Evolutionary conservation across 2,329 filamentous ascomycete genomes (phyloP).

Genomic region (Monosporascus cannonballus): DNA sequence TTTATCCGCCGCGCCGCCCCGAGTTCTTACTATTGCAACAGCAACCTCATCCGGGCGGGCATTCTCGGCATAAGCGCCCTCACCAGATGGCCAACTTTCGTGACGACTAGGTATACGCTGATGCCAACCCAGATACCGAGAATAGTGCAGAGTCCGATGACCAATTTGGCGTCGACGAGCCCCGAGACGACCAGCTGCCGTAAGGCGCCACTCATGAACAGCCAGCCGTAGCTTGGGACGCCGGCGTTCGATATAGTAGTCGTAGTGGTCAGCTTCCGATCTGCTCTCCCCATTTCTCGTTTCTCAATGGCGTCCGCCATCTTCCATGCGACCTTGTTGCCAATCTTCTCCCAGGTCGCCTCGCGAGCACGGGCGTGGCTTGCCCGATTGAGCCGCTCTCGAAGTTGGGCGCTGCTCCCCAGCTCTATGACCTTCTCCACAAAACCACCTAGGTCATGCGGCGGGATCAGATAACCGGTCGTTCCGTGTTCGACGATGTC

Average conservation of each 20-base stretch:
- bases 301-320: constrained; percentile 50
- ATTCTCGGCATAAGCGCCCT: constrained; percentile 10
- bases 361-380: constrained; percentile 53
- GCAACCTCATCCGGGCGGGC: background rate
- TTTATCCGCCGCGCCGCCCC: no score
- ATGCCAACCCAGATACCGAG: constrained; percentile 43
- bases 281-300: constrained; percentile 28
- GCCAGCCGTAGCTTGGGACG: constrained; percentile 37
- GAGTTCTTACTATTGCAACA: constrained; percentile 2
- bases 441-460: constrained; percentile 54
- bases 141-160: constrained; percentile 40
- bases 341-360: constrained; percentile 67
- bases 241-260: constrained; percentile 1
- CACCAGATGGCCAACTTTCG: constrained; percentile 36
- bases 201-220: constrained; percentile 34
- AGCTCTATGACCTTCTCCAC: constrained; percentile 47
- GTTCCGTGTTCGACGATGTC: constrained; percentile 56
- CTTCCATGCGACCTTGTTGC: constrained; percentile 61
- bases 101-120: constrained; percentile 43
- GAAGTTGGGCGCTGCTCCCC: constrained; percentile 36
- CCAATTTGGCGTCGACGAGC: constrained; percentile 38
- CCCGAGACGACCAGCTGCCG: constrained; percentile 29
- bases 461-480: constrained; percentile 56
- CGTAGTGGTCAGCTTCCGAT: constrained; percentile 19
- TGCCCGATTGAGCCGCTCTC: constrained; percentile 37